Conservation (phyloP, 345 rosid species). For the Eucalyptus caleyi region DNA sequence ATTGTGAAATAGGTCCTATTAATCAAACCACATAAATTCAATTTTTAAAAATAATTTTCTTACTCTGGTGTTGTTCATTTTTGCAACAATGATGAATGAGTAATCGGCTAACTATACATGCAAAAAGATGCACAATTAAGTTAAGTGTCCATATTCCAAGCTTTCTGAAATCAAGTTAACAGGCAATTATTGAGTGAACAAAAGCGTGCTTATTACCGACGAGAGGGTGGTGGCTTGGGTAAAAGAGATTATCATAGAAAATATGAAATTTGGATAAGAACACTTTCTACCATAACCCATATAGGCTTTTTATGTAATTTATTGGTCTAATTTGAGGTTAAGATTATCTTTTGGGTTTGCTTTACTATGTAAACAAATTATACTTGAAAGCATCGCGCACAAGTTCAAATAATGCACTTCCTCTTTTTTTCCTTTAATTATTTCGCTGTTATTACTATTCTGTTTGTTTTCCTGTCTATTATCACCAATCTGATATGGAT, state of each 20-base stretch:
- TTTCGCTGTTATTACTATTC: not conserved
- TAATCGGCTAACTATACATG: not conserved
- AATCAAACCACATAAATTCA: no score
- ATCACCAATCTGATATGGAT: not conserved
- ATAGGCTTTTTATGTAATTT: not conserved
- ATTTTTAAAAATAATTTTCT: not conserved
- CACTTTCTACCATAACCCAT: not conserved
- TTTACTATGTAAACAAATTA: not conserved
- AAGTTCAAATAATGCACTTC: not conserved
- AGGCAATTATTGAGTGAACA: not conserved
- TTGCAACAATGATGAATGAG: not conserved
- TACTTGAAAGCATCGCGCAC: not conserved
- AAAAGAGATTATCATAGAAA: not conserved
- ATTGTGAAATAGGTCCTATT: not conserved
- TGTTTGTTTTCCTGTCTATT: not conserved
- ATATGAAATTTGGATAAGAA: not conserved
- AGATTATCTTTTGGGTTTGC: not conserved
- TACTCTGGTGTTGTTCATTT: no score
- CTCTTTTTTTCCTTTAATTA: not conserved
- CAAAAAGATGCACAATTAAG: not conserved
- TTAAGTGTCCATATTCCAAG: not conserved
- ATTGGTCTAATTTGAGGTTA: not conserved
- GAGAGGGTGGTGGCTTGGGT: not conserved
- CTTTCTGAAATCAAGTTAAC: not conserved
- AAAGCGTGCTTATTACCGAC: not conserved